Evolutionary conservation across 129 eudicot species (phyloP).

Genomic region (Sambucus nigra): DNA sequence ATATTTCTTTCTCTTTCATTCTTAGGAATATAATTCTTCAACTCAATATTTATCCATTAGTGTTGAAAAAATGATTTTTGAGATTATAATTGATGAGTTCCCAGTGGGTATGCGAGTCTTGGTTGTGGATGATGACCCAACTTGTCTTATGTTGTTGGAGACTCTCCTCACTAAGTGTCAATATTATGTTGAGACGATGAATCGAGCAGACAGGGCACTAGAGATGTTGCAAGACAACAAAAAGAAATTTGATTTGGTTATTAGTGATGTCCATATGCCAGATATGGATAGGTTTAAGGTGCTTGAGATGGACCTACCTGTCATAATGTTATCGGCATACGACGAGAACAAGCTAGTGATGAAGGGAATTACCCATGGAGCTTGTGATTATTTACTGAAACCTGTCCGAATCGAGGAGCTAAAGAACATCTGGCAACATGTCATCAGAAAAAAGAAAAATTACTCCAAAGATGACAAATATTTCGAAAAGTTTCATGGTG

Average conservation of each 20-base stretch:
- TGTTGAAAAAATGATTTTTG: too few relatives aligned
- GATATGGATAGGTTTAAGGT: conserved; percentile 71
- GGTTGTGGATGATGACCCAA: too few relatives aligned
- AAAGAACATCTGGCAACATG: conserved; percentile 68
- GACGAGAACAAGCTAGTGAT: conserved; percentile 54
- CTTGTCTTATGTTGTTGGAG: too few relatives aligned
- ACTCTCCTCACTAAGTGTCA: too few relatives aligned
- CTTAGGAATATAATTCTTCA: too few relatives aligned
- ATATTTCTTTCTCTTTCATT: too few relatives aligned
- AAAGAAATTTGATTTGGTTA: conserved; percentile 52
- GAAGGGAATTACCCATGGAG: conserved; percentile 68
- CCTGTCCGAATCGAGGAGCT: conserved; percentile 61
- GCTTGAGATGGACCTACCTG: conserved; percentile 67
- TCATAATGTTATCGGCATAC: conserved; percentile 58
- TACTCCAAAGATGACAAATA: conserved; percentile 38
- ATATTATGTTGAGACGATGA: conserved; percentile 40
- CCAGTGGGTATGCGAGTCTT: too few relatives aligned
- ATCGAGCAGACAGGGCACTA: conserved; percentile 45
- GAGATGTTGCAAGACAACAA: conserved; percentile 41
- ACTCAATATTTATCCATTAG: too few relatives aligned
- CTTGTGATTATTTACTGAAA: conserved; percentile 60
- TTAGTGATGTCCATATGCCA: conserved; percentile 70
- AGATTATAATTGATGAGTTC: too few relatives aligned
- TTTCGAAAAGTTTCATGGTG: conserved; percentile 18
- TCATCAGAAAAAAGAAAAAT: conserved; percentile 35